Conservation (phyloP, 2,329 filamentous ascomycete species). For the Penicillium vulpinum region DNA sequence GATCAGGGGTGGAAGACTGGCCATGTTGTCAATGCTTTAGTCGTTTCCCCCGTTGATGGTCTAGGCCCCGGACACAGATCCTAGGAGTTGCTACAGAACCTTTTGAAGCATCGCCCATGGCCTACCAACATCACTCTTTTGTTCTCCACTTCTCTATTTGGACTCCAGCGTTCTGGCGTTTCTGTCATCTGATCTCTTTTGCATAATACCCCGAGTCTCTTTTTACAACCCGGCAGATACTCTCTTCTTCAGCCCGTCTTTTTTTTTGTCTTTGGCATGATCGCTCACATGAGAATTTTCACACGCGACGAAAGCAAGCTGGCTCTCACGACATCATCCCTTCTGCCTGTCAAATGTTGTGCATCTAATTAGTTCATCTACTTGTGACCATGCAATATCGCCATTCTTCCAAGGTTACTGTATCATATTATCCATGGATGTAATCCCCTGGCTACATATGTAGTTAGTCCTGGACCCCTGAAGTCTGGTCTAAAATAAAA, state of each 20-base stretch:
- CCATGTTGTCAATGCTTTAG: conserved; percentile 74
- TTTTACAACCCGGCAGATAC: background rate
- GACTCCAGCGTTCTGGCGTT: conserved; percentile 22
- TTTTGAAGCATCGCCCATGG: background rate
- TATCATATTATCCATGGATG: background rate
- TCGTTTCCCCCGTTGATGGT: conserved; percentile 46
- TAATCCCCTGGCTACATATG: background rate
- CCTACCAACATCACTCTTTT: background rate
- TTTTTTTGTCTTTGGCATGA: background rate
- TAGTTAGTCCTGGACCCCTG: no score
- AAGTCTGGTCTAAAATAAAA: no score
- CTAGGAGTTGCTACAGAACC: background rate
- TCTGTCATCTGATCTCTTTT: conserved; percentile 11
- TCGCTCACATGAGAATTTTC: background rate
- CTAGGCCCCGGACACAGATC: background rate
- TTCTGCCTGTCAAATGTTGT: background rate
- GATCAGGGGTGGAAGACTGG: conserved; percentile 74
- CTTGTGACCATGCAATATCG: background rate
- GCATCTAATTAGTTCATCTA: background rate
- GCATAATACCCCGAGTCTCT: conserved; percentile 31
- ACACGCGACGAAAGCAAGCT: background rate
- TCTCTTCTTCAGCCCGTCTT: background rate
- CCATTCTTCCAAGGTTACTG: background rate
- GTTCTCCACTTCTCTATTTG: background rate
- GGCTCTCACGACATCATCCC: background rate